phyloP scores from a whole-genome alignment of 2,329 filamentous ascomycete genomes.

The Diaporthe sp. region DNA sequence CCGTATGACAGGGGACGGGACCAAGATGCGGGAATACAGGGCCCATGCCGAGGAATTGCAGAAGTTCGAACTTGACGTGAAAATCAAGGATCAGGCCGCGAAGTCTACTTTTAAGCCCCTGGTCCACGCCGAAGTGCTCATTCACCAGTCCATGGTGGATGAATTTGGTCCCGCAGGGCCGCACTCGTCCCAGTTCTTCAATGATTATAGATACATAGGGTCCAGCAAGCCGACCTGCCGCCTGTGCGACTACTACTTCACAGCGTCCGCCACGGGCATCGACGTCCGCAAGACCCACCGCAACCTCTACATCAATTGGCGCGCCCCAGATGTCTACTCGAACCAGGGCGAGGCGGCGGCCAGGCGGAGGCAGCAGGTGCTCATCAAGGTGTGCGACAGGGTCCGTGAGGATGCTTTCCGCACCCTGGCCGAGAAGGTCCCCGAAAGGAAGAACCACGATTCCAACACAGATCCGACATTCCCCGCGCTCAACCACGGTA shows the following conservation, averaged over 20 bases:
- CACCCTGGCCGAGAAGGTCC: slow-evolving; percentile 47
- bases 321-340: slow-evolving; percentile 50
- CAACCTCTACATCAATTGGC: slow-evolving; percentile 57
- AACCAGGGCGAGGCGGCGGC: slow-evolving; percentile 27
- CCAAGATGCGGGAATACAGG: slow-evolving; percentile 19
- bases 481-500: not conserved
- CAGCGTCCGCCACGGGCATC: slow-evolving; percentile 45
- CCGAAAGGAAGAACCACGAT: slow-evolving; percentile 49
- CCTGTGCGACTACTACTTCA: slow-evolving; percentile 56
- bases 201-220: slow-evolving; percentile 53
- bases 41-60: slow-evolving; percentile 42
- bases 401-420: slow-evolving; percentile 48
- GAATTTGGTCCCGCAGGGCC: slow-evolving; percentile 31
- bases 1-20: slow-evolving; percentile 37
- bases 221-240: slow-evolving; percentile 57
- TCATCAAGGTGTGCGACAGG: slow-evolving; percentile 46
- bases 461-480: slow-evolving; percentile 47
- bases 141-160: slow-evolving; percentile 46
- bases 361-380: slow-evolving; percentile 42
- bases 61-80: slow-evolving; percentile 40
- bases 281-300: slow-evolving; percentile 49
- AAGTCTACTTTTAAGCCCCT: slow-evolving; percentile 43
- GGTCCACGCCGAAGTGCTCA: slow-evolving; percentile 54
- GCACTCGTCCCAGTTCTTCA: slow-evolving; percentile 47
- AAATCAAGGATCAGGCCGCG: slow-evolving; percentile 33